Conservation (phyloP, 192 early-diverging fungal genomes). For the Entrophospora sp. region DNA sequence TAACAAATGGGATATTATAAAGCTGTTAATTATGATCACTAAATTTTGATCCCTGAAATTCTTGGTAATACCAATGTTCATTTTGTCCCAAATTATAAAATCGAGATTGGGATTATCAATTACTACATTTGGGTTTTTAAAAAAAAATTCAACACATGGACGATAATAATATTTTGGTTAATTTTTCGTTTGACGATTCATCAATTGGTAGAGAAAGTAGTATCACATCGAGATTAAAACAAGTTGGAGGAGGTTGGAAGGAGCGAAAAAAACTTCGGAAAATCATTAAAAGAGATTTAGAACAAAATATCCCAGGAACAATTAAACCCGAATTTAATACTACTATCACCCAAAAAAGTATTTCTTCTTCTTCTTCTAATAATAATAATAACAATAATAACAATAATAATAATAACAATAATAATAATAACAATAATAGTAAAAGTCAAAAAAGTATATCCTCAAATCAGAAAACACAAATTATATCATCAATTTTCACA, state of each 20-base stretch:
- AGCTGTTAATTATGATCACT: too few species aligned
- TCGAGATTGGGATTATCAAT: too few species aligned
- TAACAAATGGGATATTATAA: too few species aligned
- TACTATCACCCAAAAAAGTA: neutral
- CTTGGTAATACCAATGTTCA: too few species aligned
- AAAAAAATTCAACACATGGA: neutral
- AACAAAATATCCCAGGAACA: conserved; percentile 13
- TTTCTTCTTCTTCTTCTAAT: neutral
- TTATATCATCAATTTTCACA: conserved; percentile 1
- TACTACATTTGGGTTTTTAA: too few species aligned
- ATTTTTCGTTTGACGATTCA: neutral
- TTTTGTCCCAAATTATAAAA: too few species aligned
- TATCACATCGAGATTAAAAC: conserved; percentile 24
- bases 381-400: neutral
- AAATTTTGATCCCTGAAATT: too few species aligned
- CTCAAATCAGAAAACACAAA: neutral
- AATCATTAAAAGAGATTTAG: neutral
- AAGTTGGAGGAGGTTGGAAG: conserved; percentile 30
- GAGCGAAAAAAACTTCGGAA: conserved; percentile 20
- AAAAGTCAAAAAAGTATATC: neutral
- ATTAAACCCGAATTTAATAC: neutral
- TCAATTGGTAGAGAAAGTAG: conserved; percentile 12
- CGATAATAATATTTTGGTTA: neutral
- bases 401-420: neutral
- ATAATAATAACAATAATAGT: neutral